phyloP scores from a whole-genome alignment of 2,329 filamentous ascomycete species.

The Aspergillus sp. region DNA sequence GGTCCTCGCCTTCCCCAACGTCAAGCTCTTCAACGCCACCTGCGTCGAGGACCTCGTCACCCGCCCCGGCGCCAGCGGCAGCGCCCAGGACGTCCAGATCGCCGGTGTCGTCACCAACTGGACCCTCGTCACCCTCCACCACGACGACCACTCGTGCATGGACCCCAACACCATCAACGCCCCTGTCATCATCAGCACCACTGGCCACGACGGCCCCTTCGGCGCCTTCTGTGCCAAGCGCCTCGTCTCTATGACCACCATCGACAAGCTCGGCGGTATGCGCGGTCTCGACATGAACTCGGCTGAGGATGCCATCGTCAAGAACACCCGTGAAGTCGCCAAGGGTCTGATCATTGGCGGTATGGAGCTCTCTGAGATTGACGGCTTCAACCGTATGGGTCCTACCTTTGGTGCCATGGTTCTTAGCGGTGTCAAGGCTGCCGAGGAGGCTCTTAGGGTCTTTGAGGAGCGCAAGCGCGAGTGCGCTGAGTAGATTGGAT shows the following conservation, averaged over 20 bases:
- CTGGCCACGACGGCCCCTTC: slow-evolving; percentile 88
- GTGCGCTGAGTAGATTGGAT: slow-evolving; percentile 59
- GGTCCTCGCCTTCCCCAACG: slow-evolving; percentile 82
- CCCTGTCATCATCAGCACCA: slow-evolving; percentile 84
- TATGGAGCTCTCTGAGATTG: slow-evolving; percentile 90
- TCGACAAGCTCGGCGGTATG: slow-evolving; percentile 88
- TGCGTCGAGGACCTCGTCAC: slow-evolving; percentile 92
- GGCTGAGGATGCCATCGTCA: slow-evolving; percentile 92
- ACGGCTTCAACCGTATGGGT: slow-evolving; percentile 90
- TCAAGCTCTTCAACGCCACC: slow-evolving; percentile 96
- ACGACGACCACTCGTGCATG: slow-evolving; percentile 93
- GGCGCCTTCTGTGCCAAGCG: slow-evolving; percentile 91
- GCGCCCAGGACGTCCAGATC: slow-evolving; percentile 65
- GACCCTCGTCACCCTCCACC: slow-evolving; percentile 86
- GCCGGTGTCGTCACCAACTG: slow-evolving; percentile 95
- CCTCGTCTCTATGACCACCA: slow-evolving; percentile 82
- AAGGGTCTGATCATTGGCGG: slow-evolving; percentile 90
- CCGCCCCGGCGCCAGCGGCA: slow-evolving; percentile 60
- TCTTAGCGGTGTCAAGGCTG: slow-evolving; percentile 84
- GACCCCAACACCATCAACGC: slow-evolving; percentile 97
- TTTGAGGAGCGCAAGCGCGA: slow-evolving; percentile 78
- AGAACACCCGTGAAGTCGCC: slow-evolving; percentile 84
- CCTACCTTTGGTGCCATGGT: slow-evolving; percentile 91
- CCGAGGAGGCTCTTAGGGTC: slow-evolving; percentile 79
- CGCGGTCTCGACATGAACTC: slow-evolving; percentile 89